Conservation (phyloP, 2,329 filamentous ascomycete genomes). For the Parastagonospora nodorum region DNA sequence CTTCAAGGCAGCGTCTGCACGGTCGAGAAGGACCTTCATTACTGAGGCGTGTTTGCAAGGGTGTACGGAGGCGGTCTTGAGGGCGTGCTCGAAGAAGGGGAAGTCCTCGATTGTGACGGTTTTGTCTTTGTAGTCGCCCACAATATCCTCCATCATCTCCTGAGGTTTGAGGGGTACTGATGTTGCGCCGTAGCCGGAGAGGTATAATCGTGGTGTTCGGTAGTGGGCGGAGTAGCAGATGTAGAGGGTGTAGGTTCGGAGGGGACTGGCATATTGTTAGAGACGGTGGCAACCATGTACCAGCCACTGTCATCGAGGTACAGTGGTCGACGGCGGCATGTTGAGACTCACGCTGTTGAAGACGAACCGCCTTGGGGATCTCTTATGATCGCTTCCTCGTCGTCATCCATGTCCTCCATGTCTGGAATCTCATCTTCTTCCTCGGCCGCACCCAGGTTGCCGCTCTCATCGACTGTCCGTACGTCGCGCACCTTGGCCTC, state of each 20-base stretch:
- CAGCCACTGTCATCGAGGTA: neutral
- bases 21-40: constrained; percentile 96
- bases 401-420: constrained; percentile 96
- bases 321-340: neutral
- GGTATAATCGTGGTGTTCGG: constrained; percentile 90
- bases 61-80: constrained; percentile 97
- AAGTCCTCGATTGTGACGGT: constrained; percentile 98
- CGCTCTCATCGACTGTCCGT: constrained; percentile 84
- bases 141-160: constrained; percentile 95
- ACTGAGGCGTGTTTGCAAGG: constrained; percentile 97
- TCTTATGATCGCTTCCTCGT: constrained; percentile 92
- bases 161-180: constrained; percentile 82
- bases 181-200: constrained; percentile 82
- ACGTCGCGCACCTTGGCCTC: constrained; percentile 80
- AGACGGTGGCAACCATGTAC: neutral
- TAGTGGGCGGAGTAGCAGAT: constrained; percentile 98
- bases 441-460: constrained; percentile 78
- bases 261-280: constrained; percentile 60
- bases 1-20: constrained; percentile 90
- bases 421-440: constrained; percentile 85
- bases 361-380: constrained; percentile 55
- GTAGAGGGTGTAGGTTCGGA: constrained; percentile 96
- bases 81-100: constrained; percentile 85
- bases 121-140: constrained; percentile 97
- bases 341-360: constrained; percentile 59